These are phyloP conservation scores for Fraxinus angustifolia DNA, from an alignment of 305 asterid genomes.

Conservation along the genomic window DNA sequence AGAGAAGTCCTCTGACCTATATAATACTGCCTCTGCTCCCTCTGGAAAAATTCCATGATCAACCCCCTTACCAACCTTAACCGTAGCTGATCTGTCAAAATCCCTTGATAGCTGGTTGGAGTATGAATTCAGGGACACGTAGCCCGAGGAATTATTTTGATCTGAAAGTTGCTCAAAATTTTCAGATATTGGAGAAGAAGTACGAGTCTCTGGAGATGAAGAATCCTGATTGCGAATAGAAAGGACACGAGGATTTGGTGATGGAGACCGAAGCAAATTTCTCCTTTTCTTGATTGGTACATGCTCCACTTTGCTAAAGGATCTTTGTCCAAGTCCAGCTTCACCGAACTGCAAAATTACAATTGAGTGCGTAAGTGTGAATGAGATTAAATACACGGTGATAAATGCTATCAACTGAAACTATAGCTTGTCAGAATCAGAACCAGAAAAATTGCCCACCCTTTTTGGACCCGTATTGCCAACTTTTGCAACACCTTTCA, in stretches of 20 bases:
- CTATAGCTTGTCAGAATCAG: constrained; percentile 71
- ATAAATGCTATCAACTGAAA: not conserved
- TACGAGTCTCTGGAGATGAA: constrained; percentile 31
- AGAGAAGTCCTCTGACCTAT: constrained; percentile 54
- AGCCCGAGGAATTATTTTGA: constrained; percentile 39
- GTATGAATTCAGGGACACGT: constrained; percentile 28
- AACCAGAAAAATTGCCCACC: constrained; percentile 66
- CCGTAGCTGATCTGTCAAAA: constrained; percentile 26
- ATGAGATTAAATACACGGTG: constrained; percentile 4
- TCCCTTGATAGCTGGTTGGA: constrained; percentile 30
- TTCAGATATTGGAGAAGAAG: constrained; percentile 44
- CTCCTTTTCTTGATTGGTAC: constrained; percentile 73
- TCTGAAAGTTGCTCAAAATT: constrained; percentile 31
- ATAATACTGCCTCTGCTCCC: constrained; percentile 26
- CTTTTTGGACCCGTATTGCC: constrained; percentile 58
- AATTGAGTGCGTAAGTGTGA: not conserved
- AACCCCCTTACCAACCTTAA: constrained; percentile 23
- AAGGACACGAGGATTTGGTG: constrained; percentile 32
- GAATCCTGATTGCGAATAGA: constrained; percentile 28
- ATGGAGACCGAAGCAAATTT: constrained; percentile 42
- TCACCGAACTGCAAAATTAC: constrained; percentile 46
- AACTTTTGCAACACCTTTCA: constrained; percentile 38
- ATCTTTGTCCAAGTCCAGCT: constrained; percentile 32
- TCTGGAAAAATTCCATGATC: constrained; percentile 25
- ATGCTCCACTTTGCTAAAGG: constrained; percentile 42